A percentile compares a stretch with the other conserved stretches of the same genome.
Conservation (phyloP, 805 yeast genomes). For the Hanseniaspora meyeri region DNA sequence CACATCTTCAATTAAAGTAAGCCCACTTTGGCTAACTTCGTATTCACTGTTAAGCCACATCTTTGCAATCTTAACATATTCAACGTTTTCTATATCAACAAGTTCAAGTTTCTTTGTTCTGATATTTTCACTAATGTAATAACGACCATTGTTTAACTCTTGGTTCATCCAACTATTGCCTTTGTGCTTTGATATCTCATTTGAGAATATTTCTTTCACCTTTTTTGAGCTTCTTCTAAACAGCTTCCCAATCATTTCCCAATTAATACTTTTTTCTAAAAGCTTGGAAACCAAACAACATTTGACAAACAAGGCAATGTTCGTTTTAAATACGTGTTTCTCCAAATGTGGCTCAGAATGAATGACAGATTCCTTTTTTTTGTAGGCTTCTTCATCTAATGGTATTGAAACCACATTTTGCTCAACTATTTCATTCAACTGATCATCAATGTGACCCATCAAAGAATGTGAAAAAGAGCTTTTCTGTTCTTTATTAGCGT, state of each 20-base stretch:
- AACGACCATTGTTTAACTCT: not conserved
- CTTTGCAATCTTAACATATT: constrained; percentile 6
- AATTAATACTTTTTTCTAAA: constrained; percentile 48
- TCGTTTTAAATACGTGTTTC: constrained; percentile 19
- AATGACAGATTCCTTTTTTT: not conserved
- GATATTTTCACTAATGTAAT: not conserved
- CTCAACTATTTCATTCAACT: not conserved
- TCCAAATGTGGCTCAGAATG: not conserved
- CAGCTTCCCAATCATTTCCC: constrained; percentile 45
- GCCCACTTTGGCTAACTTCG: not conserved
- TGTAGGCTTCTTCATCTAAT: not conserved
- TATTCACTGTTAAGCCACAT: not conserved
- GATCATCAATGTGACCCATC: not conserved
- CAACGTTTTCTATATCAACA: not conserved
- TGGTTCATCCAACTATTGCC: constrained; percentile 1
- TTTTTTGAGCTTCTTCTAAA: constrained; percentile 28
- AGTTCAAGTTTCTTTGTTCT: not conserved
- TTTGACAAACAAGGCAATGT: constrained; percentile 46
- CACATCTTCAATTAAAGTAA: not conserved
- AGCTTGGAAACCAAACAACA: constrained; percentile 59
- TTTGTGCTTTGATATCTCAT: not conserved
- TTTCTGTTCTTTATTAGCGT: not conserved
- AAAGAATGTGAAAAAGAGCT: not conserved
- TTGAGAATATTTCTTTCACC: not conserved
- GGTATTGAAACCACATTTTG: not conserved